Base-by-base conservation (phyloP, 108 stramenopile species). In the Aureococcus anophagefferens region DNA sequence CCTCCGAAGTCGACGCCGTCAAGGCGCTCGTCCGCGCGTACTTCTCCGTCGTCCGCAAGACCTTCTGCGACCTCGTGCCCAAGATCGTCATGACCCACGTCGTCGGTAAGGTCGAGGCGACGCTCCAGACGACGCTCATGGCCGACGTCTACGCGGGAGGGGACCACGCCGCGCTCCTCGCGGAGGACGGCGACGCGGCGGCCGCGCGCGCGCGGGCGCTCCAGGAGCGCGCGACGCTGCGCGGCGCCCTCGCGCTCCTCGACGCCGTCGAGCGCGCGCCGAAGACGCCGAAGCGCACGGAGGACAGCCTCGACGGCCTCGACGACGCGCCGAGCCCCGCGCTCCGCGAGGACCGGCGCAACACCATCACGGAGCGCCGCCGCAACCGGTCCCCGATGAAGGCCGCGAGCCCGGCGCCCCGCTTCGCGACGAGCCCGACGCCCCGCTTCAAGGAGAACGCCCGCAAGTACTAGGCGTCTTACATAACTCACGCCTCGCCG, bases 31-130 rank as follows among this genome's bases (percentile, higher is more conserved):
- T 97, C 66, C 86, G 90, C 62, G 89, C 91, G 16, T 98, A 98
- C 84, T 97, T 98, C 74, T 85, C 82, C 72, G 93, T 99, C 62
- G 95, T 96, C 0, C 84, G 95, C 37, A 99, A 97, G 84, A 96
- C 89, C 69, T 95, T 94, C 75, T 89, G 92, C 80, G 96, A 96
- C 70, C 81, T 96, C 87, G 96, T 97, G 32, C 96, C 96, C 30
- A 97, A 99, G 80, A 96, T 95, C 7, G 91, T 99, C 84, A 99
- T 99, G 98, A 93, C 89, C 82, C 97, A 96, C 73, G 78, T 99
- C 34, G 96, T 99, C 34, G 96, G 96, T 74, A 91, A 97, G 63
- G 91, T 90, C 68, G 88, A 89, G 72, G 94, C 93, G 71, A 89
- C 87, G 35, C 74, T 99, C 69, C 96, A 95, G 75, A 95, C 96